Base-by-base conservation (phyloP, 2,329 filamentous ascomycete genomes). In the Colletotrichum lentis region DNA sequence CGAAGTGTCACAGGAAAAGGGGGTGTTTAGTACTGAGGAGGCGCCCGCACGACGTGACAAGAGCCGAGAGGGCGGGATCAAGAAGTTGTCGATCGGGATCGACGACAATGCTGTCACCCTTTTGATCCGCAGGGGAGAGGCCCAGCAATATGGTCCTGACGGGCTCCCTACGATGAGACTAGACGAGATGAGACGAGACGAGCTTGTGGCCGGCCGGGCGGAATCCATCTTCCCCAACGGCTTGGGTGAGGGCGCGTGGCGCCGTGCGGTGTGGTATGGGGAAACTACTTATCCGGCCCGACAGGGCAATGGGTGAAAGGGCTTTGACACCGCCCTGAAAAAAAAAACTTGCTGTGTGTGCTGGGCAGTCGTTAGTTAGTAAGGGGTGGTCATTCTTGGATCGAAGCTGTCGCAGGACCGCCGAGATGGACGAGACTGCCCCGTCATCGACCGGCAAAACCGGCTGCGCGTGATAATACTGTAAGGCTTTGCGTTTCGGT, bases 71-170 rank as follows among this genome's bases (percentile, higher is more conserved):
- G 14, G 27, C 27, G 20, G 35, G 16, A 43, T 57, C 50, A 62
- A 24, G 20, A 37, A 18, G 27, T 31, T 41, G 61, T 31, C 62
- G 62, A 68, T 68, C 65, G 55, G 55, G 65, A 68, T 68, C 62
- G 49, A 60, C 65, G 49, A 43, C 16, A 24, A 64, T 68, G 65
- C 65, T 62, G 62, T 65, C 65, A 64, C 54, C 27, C 39, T 41
- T 27, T 35, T 35, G 53, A 16, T 18, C 50, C 39, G 31, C 27
- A 49, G 24, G 24, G 35, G 20, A n/a, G 14, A 47, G 47, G 47
- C 53, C 64, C 64, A 27, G 47, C 64, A 54, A 61, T 7, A 22
- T 20, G 64, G 64, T 41, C 55, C 47, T 64, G 54, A 47, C 47
- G 64, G 64, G 53, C 5, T 11, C 27, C 44, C 31, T 43, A 10